Conservation (phyloP, 208 protist genomes). For the Porcisia deanei region DNA sequence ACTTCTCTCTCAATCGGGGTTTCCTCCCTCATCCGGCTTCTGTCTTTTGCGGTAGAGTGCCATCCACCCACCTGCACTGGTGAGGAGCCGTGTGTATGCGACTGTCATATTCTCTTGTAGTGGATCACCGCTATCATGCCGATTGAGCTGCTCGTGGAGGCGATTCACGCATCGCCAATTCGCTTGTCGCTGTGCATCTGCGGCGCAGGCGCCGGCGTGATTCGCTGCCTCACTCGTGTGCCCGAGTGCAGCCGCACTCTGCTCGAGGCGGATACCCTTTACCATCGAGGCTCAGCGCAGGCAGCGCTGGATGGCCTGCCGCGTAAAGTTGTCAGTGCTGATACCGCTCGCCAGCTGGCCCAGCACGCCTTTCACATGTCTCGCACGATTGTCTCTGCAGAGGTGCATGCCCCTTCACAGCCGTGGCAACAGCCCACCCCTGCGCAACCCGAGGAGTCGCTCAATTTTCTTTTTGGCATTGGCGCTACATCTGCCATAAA, state of each 20-base stretch:
- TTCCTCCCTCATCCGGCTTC: background rate
- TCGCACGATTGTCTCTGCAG: conserved; percentile 2
- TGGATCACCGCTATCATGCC: conserved; percentile 12
- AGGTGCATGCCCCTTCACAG: conserved; percentile 5
- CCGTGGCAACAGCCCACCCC: background rate
- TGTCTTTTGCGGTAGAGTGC: background rate
- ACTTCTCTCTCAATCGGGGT: background rate
- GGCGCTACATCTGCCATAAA: conserved; percentile 61
- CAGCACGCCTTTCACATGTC: conserved; percentile 57
- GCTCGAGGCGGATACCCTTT: conserved; percentile 45
- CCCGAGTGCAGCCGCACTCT: conserved; percentile 65
- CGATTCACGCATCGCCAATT: conserved; percentile 43
- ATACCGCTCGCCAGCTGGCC: conserved; percentile 49
- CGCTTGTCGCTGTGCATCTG: conserved; percentile 45
- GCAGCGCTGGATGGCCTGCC: conserved; percentile 52
- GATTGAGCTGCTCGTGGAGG: conserved; percentile 34
- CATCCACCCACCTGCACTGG: background rate
- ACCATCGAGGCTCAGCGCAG: conserved; percentile 30
- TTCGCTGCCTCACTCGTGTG: conserved; percentile 46
- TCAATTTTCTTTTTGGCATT: conserved; percentile 45
- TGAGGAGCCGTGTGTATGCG: background rate
- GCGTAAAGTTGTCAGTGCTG: conserved; percentile 27
- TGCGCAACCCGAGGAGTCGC: background rate
- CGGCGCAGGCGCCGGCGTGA: conserved; percentile 47
- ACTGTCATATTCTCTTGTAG: background rate